These are phyloP conservation scores for Penicillium parvum DNA, from an alignment of 495 filamentous ascomycete species.

Conservation along the genomic window DNA sequence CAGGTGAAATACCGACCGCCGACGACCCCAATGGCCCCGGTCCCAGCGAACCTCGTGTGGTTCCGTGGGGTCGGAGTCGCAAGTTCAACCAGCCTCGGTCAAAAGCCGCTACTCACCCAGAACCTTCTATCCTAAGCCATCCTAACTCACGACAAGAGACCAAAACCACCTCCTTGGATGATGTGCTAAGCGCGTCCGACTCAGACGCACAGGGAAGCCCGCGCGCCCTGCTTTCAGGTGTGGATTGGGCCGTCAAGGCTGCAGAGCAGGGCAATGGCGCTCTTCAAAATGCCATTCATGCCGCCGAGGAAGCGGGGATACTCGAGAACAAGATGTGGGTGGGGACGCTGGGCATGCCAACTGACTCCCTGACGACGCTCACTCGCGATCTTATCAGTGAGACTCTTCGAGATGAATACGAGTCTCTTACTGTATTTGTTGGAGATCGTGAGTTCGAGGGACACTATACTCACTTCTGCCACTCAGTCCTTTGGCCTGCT, in stretches of 20 bases:
- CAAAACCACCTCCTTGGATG: conserved; percentile 8
- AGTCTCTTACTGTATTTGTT: conserved; percentile 73
- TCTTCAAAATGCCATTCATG: conserved; percentile 74
- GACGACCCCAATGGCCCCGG: conserved; percentile 31
- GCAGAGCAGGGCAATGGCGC: conserved; percentile 85
- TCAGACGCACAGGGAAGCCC: conserved; percentile 34
- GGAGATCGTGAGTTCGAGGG: conserved; percentile 82
- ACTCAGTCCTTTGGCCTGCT: conserved; percentile 78
- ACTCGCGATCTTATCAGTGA: conserved; percentile 73
- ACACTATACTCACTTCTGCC: conserved; percentile 86
- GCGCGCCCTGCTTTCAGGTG: conserved; percentile 52
- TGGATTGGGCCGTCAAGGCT: conserved; percentile 70
- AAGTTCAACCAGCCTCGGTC: conserved; percentile 70
- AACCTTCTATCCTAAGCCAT: conserved; percentile 60
- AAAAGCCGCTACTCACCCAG: conserved; percentile 60
- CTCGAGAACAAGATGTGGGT: conserved; percentile 70
- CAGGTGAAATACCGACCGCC: conserved; percentile 22
- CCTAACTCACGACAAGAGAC: conserved; percentile 31
- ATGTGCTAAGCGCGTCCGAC: neutral
- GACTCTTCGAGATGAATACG: conserved; percentile 66
- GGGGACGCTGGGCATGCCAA: conserved; percentile 84
- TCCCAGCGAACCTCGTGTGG: conserved; percentile 57
- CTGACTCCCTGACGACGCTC: conserved; percentile 65
- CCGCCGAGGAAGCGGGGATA: conserved; percentile 56
- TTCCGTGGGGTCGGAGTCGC: conserved; percentile 61